phyloP scores from a whole-genome alignment of 148 eudicot species.

The Cornus kousa region DNA sequence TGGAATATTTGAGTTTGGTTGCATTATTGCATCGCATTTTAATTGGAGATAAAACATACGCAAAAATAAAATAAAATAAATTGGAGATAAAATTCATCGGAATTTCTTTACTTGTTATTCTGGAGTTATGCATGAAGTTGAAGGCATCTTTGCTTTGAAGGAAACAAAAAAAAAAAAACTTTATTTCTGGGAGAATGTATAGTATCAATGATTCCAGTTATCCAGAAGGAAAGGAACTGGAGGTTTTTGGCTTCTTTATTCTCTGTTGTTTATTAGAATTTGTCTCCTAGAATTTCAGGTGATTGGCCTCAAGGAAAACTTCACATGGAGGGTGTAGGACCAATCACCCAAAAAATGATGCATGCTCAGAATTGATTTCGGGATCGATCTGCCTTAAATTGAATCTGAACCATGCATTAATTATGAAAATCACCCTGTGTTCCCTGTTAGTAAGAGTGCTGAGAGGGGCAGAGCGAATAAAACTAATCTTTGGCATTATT shows the following conservation, averaged over 20 bases:
- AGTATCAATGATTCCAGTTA: too few species aligned
- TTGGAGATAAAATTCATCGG: background rate
- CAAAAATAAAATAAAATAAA: too few species aligned
- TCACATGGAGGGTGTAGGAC: constrained; percentile 10
- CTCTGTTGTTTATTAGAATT: background rate
- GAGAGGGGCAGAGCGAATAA: too few species aligned
- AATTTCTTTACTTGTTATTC: too few species aligned
- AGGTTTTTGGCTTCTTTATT: background rate
- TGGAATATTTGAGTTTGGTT: background rate
- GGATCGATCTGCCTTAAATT: background rate
- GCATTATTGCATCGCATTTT: background rate
- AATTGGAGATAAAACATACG: background rate
- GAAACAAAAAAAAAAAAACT: too few species aligned
- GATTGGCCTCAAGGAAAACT: background rate
- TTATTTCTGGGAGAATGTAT: too few species aligned
- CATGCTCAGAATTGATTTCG: background rate
- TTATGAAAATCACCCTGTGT: background rate
- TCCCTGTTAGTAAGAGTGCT: too few species aligned
- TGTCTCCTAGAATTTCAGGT: constrained; percentile 1
- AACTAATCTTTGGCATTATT: too few species aligned
- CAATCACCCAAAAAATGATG: background rate
- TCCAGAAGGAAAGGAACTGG: background rate
- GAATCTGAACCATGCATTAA: background rate
- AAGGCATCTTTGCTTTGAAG: too few species aligned
- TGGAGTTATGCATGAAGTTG: too few species aligned